Evolutionary conservation across 2,329 filamentous ascomycete genomes (phyloP).

Genomic region (Fonsecaea pugnacius): DNA sequence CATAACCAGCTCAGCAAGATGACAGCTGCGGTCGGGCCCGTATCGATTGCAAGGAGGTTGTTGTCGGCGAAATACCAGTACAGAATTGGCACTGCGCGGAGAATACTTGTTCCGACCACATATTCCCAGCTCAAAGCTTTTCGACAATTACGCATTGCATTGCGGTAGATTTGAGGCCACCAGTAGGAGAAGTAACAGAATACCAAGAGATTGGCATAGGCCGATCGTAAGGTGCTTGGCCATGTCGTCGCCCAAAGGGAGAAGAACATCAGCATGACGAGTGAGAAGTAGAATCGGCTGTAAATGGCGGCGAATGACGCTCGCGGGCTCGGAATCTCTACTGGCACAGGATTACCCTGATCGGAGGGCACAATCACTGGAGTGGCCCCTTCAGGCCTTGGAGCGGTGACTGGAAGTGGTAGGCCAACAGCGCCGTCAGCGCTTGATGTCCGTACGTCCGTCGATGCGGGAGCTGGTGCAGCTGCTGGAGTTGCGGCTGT

Average conservation of each 20-base stretch:
- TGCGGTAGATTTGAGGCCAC: conserved; percentile 89
- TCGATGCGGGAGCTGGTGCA: conserved; percentile 8
- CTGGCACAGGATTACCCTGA: conserved; percentile 51
- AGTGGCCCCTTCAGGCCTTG: conserved; percentile 52
- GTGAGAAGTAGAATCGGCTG: conserved; percentile 64
- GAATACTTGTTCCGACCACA: conserved; percentile 77
- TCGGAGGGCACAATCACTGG: conserved; percentile 65
- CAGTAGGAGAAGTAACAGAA: conserved; percentile 87
- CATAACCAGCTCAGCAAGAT: conserved; percentile 78
- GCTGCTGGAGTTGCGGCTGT: conserved; percentile 19
- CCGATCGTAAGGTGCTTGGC: conserved; percentile 56
- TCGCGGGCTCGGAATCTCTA: conserved; percentile 42
- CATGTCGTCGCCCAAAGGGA: conserved; percentile 64
- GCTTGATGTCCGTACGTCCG: conserved; percentile 12
- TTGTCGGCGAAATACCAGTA: conserved; percentile 81
- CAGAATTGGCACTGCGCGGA: conserved; percentile 77
- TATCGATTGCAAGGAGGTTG: conserved; percentile 79
- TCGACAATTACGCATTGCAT: conserved; percentile 86
- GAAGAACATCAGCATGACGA: conserved; percentile 62
- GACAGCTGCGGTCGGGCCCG: conserved; percentile 68
- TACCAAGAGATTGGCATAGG: conserved; percentile 66
- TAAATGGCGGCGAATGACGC: conserved; percentile 63
- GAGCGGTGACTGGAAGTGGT: conserved; percentile 58
- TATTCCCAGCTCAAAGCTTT: conserved; percentile 92
- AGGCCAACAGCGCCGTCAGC: conserved; percentile 40